Base-by-base conservation (phyloP, 2,329 filamentous ascomycete species). In the Emmonsiellopsis sp. region DNA sequence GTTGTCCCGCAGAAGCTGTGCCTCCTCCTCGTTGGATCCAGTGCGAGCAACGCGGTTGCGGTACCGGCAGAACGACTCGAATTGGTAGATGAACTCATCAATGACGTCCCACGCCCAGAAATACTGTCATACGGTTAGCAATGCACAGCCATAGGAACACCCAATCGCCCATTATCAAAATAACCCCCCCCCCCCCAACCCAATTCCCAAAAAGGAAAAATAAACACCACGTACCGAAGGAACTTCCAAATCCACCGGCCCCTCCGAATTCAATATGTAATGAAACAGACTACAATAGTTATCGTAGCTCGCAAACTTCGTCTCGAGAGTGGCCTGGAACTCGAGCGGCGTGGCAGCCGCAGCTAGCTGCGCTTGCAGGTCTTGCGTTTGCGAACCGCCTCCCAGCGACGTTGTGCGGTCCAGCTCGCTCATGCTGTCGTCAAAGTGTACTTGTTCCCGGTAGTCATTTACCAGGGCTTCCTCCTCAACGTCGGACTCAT, bases 101-200 rank as follows among this genome's bases (percentile, higher is more conserved):
- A 98, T 96, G 62, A 97, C 92, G 72, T 98, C 93, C 93, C 93
- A 98, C 42, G 93, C 93, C 93, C 93, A 98, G 78, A 92, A 96
- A 77, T 95, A 94, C 89, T 97, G 70, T 43, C 32, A 44, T 6
- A 54, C 44, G 9, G 37, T 57, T 55, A 56, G 53, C 42, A 10
- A 42, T 31, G 8, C 21, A 13, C 31, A 37, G 6, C 39, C 40
- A 33, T 36, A 45, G n/a, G 21, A 51, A 1, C 34, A 42, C 21
- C 33, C 21, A 43, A 50, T 27, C 3, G 5, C 21, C 21, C 39
- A 17, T 32, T 11, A 8, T 5, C 46, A n/a, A 31, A 31, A 36
- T n/a, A 31, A 31, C 33, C 33, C 42, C 49, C 21, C n/a, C 33
- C 42, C 42, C 3, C 13, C 14, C 17, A 8, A 9, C 14, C 17